A percentile compares a stretch with the other conserved stretches of the same genome.
Evolutionary conservation across 2,329 filamentous ascomycete genomes (phyloP).

Genomic region (Cordyceps farinosa): DNA sequence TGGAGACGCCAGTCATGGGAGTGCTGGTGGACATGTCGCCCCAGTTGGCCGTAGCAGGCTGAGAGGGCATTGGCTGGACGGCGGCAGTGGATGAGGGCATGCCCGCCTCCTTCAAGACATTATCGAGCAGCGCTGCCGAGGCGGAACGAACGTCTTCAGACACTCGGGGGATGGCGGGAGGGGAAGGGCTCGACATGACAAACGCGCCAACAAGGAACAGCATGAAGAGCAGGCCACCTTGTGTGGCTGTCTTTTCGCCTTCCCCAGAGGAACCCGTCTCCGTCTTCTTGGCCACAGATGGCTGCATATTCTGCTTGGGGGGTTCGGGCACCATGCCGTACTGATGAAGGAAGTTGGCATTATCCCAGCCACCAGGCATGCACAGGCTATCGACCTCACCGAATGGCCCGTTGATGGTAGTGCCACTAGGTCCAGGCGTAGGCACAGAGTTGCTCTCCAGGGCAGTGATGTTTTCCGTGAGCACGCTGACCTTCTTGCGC

Average conservation of each 20-base stretch:
- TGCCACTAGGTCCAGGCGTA: slow-evolving; percentile 45
- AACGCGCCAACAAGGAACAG: slow-evolving; percentile 95
- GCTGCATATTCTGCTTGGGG: slow-evolving; percentile 57
- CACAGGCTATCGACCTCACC: slow-evolving; percentile 78
- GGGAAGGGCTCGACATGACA: slow-evolving; percentile 79
- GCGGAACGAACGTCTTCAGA: slow-evolving; percentile 77
- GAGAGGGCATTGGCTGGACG: slow-evolving; percentile 46
- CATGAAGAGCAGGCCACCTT: slow-evolving; percentile 85
- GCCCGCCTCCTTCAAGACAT: slow-evolving; percentile 77
- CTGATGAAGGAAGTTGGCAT: slow-evolving; percentile 67
- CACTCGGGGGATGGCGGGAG: slow-evolving; percentile 69
- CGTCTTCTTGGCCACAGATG: slow-evolving; percentile 52
- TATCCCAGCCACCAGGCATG: slow-evolving; percentile 80
- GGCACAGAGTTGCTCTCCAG: slow-evolving; percentile 58
- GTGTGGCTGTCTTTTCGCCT: slow-evolving; percentile 63
- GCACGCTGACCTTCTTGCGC: slow-evolving; percentile 84
- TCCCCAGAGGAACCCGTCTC: slow-evolving; percentile 33
- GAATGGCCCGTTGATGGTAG: slow-evolving; percentile 67
- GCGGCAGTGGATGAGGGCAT: slow-evolving; percentile 45
- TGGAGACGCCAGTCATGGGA: slow-evolving; percentile 40
- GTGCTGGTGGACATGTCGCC: slow-evolving; percentile 38
- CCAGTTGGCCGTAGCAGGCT: slow-evolving; percentile 50
- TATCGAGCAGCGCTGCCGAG: slow-evolving; percentile 73
- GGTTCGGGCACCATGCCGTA: slow-evolving; percentile 59
- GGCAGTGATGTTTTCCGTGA: slow-evolving; percentile 68